Base-by-base conservation (phyloP, 805 yeast species). In the Yamadazyma tumulicola region DNA sequence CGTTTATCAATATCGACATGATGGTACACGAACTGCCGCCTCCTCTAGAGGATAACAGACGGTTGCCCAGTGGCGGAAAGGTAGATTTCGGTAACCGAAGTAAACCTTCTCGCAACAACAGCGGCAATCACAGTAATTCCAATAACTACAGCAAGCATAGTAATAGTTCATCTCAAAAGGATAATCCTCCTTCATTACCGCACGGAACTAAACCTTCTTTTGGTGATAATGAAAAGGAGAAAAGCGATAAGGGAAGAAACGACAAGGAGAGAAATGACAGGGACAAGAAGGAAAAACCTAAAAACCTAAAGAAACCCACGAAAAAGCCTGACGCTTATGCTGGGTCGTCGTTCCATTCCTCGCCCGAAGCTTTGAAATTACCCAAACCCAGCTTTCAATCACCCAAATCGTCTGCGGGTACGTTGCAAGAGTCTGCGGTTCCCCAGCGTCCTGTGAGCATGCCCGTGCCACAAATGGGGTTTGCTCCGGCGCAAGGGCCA, bases 351-450 rank as follows among this genome's bases (percentile, higher is more conserved):
- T 74, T 74, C 48, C 76, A 71, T 48, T 68, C 75, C 20, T 72
- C 77, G 16, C 80, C 80, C 1, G 73, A 74, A 21, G 78, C 79
- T 4, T 55, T 72, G 38, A 69, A 74, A 11, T 64, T 74, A 41
- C 80, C 80, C 12, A 74, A 73, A 44, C 80, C 80, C 7, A 64
- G 77, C 5, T 74, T 74, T n/a, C n/a, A n/a, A n/a, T n/a, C 12
- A 7, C n/a, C 34, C 21, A 19, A 21, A 14, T 22, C 22, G 19
- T n/a, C n/a, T n/a, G n/a, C n/a, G n/a, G n/a, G n/a, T n/a, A n/a
- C n/a, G n/a, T n/a, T n/a, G n/a, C n/a, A n/a, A n/a, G n/a, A n/a
- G n/a, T n/a, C n/a, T n/a, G n/a, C n/a, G n/a, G n/a, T n/a, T n/a
- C n/a, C n/a, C n/a, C n/a, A n/a, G n/a, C n/a, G n/a, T n/a, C n/a